Percentiles rank a stretch among this genome's conserved stretches.
Conservation (phyloP, 2,329 filamentous ascomycete species). For the Colletotrichum sp. region DNA sequence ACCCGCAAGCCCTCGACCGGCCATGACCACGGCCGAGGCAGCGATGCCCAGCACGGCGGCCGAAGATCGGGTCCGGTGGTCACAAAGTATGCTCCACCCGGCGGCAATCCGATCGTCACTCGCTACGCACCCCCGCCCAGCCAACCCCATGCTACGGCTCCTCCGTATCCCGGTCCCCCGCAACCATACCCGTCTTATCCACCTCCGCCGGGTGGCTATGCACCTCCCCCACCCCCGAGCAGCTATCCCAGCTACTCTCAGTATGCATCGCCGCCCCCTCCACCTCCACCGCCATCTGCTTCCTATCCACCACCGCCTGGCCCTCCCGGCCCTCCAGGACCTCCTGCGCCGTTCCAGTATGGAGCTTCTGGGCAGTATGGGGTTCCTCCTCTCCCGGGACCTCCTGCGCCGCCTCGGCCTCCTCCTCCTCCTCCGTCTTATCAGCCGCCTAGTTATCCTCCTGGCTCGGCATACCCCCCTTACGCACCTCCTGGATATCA, state of each 20-base stretch:
- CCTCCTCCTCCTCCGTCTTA: slow-evolving; percentile 17
- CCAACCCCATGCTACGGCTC: slow-evolving; percentile 5
- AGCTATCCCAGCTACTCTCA: slow-evolving; percentile 3
- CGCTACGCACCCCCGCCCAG: slow-evolving; percentile 20
- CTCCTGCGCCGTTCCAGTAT: slow-evolving; percentile 10
- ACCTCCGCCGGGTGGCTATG: neutral
- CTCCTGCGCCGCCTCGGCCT: slow-evolving; percentile 23
- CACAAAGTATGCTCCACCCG: slow-evolving; percentile 17
- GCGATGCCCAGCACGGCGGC: slow-evolving; percentile 2
- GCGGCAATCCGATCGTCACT: slow-evolving; percentile 16
- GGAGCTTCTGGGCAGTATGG: slow-evolving; percentile 30
- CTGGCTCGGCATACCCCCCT: neutral
- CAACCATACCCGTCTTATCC: slow-evolving; percentile 6
- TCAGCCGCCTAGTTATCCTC: slow-evolving; percentile 1
- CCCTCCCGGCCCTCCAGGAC: neutral
- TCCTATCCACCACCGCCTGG: slow-evolving; percentile 2
- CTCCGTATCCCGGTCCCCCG: slow-evolving; percentile 18
- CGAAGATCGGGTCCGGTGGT: slow-evolving; percentile 14
- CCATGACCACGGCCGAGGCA: neutral
- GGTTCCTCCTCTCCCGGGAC: slow-evolving; percentile 30
- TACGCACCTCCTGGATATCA: slow-evolving; percentile 6
- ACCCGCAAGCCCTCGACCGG: slow-evolving; percentile 7
- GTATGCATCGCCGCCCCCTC: slow-evolving; percentile 2
- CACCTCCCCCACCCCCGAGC: slow-evolving; percentile 5
- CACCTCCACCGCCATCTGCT: neutral